phyloP scores from a whole-genome alignment of 176 grass and related monocot genomes.

The Carex parvula region DNA sequence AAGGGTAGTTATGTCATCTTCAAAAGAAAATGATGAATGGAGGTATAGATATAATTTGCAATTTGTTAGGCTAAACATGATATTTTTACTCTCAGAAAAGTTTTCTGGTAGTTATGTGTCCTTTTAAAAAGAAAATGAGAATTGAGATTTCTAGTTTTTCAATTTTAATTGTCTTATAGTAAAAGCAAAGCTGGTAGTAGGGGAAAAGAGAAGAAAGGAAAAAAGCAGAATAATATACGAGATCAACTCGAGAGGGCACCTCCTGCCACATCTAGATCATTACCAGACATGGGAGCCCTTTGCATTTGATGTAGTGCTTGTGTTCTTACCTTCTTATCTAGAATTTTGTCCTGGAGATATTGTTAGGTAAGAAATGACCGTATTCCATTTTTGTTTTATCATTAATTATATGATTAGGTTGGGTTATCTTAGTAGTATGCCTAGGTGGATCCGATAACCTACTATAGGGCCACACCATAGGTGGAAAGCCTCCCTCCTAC shows the following conservation, averaged over 20 bases:
- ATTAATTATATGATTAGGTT: background rate
- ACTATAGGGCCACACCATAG: background rate
- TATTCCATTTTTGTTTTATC: background rate
- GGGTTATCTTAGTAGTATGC: background rate
- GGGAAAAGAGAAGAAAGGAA: conserved; percentile 29
- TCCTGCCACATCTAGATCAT: background rate
- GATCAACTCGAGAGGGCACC: background rate
- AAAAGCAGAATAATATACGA: conserved; percentile 26
- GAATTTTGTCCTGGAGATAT: background rate
- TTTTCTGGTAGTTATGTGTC: background rate
- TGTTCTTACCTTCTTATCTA: background rate
- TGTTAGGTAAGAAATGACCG: background rate
- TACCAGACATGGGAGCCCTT: conserved; percentile 28
- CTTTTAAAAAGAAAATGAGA: background rate
- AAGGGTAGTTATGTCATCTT: background rate
- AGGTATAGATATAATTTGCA: background rate
- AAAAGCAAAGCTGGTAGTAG: conserved; percentile 14
- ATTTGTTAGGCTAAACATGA: background rate
- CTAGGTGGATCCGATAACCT: conserved; percentile 1
- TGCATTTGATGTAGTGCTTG: conserved; percentile 16
- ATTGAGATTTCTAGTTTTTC: background rate
- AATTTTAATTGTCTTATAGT: background rate
- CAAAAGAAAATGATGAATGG: background rate
- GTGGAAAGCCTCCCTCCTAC: background rate
- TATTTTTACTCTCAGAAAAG: conserved; percentile 1